phyloP scores from a whole-genome alignment of 208 protist species.

The Trypanosoma avium region DNA sequence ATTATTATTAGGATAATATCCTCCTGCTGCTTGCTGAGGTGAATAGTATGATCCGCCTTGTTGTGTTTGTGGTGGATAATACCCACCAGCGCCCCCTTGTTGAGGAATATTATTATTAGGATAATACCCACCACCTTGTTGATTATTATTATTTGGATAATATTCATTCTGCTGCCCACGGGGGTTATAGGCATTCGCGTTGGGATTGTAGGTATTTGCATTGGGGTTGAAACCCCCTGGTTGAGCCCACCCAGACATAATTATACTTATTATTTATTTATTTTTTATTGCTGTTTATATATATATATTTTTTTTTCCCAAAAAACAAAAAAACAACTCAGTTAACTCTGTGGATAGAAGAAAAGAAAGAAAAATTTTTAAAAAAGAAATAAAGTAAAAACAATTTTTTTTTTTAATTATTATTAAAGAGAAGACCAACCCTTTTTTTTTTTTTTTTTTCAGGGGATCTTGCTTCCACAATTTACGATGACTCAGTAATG shows the following conservation, averaged over 20 bases:
- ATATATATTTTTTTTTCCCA: no score
- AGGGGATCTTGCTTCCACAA: no score
- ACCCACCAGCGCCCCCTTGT: no score
- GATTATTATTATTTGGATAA: constrained; percentile 16
- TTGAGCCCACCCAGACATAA: constrained; percentile 74
- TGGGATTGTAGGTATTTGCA: constrained; percentile 31
- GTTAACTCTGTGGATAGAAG: neutral
- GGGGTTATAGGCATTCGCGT: constrained; percentile 25
- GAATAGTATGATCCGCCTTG: constrained; percentile 3
- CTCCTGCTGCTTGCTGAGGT: constrained; percentile 31
- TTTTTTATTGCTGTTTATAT: no score
- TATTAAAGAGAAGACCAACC: no score
- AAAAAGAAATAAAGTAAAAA: neutral
- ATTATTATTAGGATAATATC: constrained; percentile 29
- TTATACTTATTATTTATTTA: no score
- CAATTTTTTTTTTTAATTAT: neutral
- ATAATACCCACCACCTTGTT: neutral
- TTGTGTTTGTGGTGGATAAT: constrained; percentile 27
- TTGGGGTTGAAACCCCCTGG: constrained; percentile 51
- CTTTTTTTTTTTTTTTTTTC: no score
- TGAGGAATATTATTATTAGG: constrained; percentile 16
- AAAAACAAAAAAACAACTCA: constrained; percentile 6
- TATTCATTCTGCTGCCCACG: constrained; percentile 20
- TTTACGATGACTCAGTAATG: no score
- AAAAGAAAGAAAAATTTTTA: neutral